Evolutionary conservation across 2,329 filamentous ascomycete species (phyloP), one percentile per base, ranked within the genome.

Genomic region (Scorias spongiosa): DNA sequence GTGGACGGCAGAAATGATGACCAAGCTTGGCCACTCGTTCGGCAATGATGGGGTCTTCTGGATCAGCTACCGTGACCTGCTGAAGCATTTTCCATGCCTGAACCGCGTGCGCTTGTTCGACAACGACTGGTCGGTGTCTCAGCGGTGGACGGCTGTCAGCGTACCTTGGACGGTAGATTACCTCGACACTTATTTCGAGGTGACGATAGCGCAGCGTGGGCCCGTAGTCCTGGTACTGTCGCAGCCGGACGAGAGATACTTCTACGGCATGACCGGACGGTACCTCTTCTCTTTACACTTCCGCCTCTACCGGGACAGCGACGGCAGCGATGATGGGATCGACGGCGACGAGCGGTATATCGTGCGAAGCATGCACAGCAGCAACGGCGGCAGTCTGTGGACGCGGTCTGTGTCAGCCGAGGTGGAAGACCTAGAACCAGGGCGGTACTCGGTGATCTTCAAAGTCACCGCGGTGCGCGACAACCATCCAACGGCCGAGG

Each of bases 1-100:
- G 60, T 93, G 85, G 85, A 89, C 82, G 1, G 70, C 82, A 0
- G 79, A 87, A 51, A 85, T 81, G 75, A 78, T 89, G 63, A 64
- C 77, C 47, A 78, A 80, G 53, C 70, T 91, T 1, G 70, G 73
- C 39, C 82, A 88, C 57, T 77, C 49, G 0, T 60, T 61, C 40
- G 56, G 57, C 26, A 49, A 59, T 43, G 57, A 61, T 42, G 58
- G 58, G 20, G 59, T 76, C 29, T 77, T 78, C 57, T 78, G 74
- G 72, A 76, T 78, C 30, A 71, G 67, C 1, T 78, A 76, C 54
- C 61, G 69, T 11, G 75, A 79, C 46, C 64, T 78, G 12, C 63
- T 78, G 2, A 67, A 68, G 37, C 70, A 75, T 47, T 78, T 76
- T 48, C 71, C 75, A 43, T 69, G 72, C 51, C 72, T 80, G 41